Base-by-base conservation (phyloP, 306 rosid genomes). In the Glycine latifolia region DNA sequence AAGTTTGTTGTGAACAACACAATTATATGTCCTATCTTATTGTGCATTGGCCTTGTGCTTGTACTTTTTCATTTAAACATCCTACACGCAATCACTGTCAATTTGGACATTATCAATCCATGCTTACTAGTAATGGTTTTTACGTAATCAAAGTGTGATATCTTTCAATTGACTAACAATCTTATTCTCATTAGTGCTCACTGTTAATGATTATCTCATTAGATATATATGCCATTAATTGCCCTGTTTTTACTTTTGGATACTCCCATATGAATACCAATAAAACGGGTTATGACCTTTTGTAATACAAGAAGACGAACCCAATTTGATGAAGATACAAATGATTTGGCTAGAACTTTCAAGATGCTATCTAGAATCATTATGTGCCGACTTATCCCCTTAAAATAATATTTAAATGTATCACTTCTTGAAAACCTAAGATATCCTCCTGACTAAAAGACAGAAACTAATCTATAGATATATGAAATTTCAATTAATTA, bases 341-440 rank as follows among this genome's bases (percentile, higher is more conserved):
- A 67, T 55, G 58, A 83, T 83, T 73, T 80, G 15, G 47, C 47
- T 37, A 63, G 52, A 78, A 66, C 66, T 77, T 67, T 87, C 15
- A 73, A 67, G 61, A 81, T 65, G 86, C 61, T 87, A 70, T 49
- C 52, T 44, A 44, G 44, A 56, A 56, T 60, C 81, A 86, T 47
- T 56, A 79, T 82, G 60, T 79, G 79, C 69, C 77, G 73, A 62
- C 48, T 59, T 75, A 47, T 65, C 74, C 31, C 44, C 54, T 65
- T 0, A 14, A 59, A 77, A 77, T 54, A 77, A 49, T 78, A 54
- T 37, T 75, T 1, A 67, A 81, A 68, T 39, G 49, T 63, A 59
- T 69, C 75, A 33, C 52, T 33, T 48, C 37, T 48, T 81, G 63
- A 11, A 43, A 26, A 26, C 31, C 1, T 26, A 26, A 26, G 31